Conservation (phyloP, 139 green algal species). For the Ettlia oleoabundans region DNA sequence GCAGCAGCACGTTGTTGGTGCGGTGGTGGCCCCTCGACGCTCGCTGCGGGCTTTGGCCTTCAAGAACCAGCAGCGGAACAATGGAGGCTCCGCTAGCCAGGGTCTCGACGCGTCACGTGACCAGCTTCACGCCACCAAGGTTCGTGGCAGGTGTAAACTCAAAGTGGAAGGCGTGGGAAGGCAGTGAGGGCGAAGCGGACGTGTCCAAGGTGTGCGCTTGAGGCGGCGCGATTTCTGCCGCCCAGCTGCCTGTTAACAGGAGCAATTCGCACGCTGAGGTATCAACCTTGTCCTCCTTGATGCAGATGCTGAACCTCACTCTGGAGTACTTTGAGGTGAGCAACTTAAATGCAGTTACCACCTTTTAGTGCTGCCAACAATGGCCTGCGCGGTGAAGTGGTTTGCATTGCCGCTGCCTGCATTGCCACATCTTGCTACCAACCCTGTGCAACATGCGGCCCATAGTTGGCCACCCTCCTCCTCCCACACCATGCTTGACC, state of each 20-base stretch:
- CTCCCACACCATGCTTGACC: no score
- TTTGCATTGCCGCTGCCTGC: no score
- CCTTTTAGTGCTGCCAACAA: no score
- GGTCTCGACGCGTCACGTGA: not conserved
- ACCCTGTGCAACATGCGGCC: no score
- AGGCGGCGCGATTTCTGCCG: not conserved
- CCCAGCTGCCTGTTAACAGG: not conserved
- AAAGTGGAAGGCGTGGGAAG: not conserved
- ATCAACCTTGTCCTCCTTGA: no score
- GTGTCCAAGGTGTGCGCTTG: not conserved
- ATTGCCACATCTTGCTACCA: no score
- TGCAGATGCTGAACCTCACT: conserved; percentile 17
- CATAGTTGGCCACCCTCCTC: no score
- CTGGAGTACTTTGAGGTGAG: not conserved
- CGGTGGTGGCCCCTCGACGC: not conserved
- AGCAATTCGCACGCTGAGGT: not conserved
- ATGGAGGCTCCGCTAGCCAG: not conserved
- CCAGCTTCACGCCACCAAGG: conserved; percentile 5
- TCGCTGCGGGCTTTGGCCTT: not conserved
- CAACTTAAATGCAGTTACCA: no score
- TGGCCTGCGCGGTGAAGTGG: no score
- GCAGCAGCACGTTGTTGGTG: not conserved
- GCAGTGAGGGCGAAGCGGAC: not conserved
- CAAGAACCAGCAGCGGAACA: not conserved
- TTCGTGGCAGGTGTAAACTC: not conserved